phyloP scores from a whole-genome alignment of 139 green algal genomes.

The Coccomyxa sp. region DNA sequence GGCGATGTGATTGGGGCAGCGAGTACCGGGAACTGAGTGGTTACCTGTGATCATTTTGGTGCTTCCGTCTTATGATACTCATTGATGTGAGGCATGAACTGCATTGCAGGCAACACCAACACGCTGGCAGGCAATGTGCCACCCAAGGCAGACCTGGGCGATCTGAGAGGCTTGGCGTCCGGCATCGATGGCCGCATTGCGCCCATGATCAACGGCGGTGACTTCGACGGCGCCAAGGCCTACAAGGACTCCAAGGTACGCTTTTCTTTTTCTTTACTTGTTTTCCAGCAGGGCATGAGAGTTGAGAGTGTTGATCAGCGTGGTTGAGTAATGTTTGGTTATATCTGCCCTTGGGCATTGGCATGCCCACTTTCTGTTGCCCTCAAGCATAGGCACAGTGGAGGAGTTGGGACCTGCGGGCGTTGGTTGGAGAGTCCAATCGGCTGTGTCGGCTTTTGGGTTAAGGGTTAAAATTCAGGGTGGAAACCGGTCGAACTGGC shows the following conservation, averaged over 20 bases:
- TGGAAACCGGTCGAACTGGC: too few species aligned
- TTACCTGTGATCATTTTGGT: too few species aligned
- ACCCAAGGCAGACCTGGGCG: slow-evolving; percentile 86
- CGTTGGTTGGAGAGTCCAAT: too few species aligned
- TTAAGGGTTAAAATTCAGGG: too few species aligned
- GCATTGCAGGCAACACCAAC: neutral
- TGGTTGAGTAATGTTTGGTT: neutral
- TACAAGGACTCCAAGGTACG: slow-evolving; percentile 95
- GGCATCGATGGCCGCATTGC: slow-evolving; percentile 30
- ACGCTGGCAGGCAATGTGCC: slow-evolving; percentile 73
- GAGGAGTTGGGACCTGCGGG: too few species aligned
- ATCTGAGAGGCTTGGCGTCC: slow-evolving; percentile 68
- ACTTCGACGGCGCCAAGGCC: slow-evolving; percentile 92
- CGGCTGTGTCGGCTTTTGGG: too few species aligned
- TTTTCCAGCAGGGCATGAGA: neutral
- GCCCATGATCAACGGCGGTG: slow-evolving; percentile 83
- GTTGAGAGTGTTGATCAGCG: neutral
- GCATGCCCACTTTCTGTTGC: too few species aligned
- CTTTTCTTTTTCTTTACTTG: neutral
- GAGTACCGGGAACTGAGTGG: too few species aligned
- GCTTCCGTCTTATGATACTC: too few species aligned
- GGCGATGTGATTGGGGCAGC: too few species aligned
- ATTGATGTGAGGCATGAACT: neutral
- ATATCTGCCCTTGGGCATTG: too few species aligned
- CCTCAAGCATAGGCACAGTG: too few species aligned